A percentile compares a stretch with the other conserved stretches of the same genome.
Conservation (phyloP, 2,329 filamentous ascomycete genomes). For the Clonostachys rhizophaga region DNA sequence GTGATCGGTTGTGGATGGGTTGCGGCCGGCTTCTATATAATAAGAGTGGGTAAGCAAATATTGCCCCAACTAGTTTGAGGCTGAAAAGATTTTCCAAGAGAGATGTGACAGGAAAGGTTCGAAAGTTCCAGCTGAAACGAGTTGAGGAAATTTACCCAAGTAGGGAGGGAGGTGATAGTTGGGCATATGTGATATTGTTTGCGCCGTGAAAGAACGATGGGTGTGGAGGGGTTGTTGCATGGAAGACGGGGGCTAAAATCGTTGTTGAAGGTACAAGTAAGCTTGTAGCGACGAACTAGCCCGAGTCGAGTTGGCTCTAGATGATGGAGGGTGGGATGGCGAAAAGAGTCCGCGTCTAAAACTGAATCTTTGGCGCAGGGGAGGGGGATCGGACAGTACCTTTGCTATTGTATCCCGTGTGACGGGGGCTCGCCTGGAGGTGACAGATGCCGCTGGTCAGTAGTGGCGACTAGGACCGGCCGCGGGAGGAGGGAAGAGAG, state of each 20-base stretch:
- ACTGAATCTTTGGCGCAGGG: slow-evolving; percentile 2
- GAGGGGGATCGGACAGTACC: background rate
- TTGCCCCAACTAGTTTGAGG: slow-evolving; percentile 21
- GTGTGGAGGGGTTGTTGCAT: background rate
- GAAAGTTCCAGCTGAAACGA: too few species aligned
- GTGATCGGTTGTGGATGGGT: too few species aligned
- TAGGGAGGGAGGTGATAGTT: too few species aligned
- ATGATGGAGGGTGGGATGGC: slow-evolving; percentile 4
- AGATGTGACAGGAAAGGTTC: too few species aligned
- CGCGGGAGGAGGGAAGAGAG: background rate
- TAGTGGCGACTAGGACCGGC: background rate
- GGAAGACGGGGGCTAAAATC: background rate
- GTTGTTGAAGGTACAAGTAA: background rate
- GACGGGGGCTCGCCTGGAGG: background rate
- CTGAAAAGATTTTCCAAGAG: too few species aligned
- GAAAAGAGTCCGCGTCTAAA: slow-evolving; percentile 4
- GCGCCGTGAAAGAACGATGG: too few species aligned
- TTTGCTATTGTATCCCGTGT: background rate
- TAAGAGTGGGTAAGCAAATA: slow-evolving; percentile 10
- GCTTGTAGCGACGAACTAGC: background rate
- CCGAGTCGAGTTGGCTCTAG: slow-evolving; percentile 1
- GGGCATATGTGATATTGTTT: too few species aligned
- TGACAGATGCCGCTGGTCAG: slow-evolving; percentile 1
- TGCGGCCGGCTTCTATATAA: too few species aligned
- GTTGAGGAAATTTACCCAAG: too few species aligned